phyloP scores from a whole-genome alignment of 2,329 filamentous ascomycete species.

The Verticillium isaacii region DNA sequence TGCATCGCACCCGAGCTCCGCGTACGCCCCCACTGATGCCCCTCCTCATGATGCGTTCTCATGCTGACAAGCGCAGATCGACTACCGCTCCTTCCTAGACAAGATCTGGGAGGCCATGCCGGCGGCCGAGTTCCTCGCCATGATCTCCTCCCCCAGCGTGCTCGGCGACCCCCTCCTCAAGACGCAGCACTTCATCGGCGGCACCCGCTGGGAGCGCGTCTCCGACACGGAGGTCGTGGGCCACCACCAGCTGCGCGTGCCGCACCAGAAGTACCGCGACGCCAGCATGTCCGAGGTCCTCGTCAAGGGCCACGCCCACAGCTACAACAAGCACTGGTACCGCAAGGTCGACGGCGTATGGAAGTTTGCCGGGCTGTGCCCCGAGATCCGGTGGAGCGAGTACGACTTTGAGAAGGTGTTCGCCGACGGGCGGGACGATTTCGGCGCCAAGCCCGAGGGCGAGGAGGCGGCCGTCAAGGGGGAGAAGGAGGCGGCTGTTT shows the following conservation, averaged over 20 bases:
- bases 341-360: conserved; percentile 53
- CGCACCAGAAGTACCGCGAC: conserved; percentile 57
- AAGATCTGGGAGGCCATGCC: conserved; percentile 58
- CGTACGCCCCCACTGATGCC: conserved; percentile 49
- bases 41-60: conserved; percentile 35
- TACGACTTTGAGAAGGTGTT: conserved; percentile 55
- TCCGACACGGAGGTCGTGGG: conserved; percentile 55
- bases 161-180: conserved; percentile 57
- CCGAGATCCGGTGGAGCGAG: conserved; percentile 53
- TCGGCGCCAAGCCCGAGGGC: conserved; percentile 2
- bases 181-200: conserved; percentile 62
- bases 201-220: conserved; percentile 51
- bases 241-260: conserved; percentile 57
- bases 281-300: conserved; percentile 39
- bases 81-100: conserved; percentile 63
- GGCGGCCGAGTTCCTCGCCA: conserved; percentile 54
- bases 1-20: conserved; percentile 44
- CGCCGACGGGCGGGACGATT: conserved; percentile 11
- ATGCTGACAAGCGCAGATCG: conserved; percentile 43
- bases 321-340: conserved; percentile 54
- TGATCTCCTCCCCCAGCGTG: conserved; percentile 52
- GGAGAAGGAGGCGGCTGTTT: too few relatives aligned
- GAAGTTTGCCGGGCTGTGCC: conserved; percentile 55
- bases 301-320: conserved; percentile 57
- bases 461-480: background rate